These are phyloP conservation scores for Dysphania ambrosioides DNA, from an alignment of 148 eudicot species.

Conservation along the genomic window DNA sequence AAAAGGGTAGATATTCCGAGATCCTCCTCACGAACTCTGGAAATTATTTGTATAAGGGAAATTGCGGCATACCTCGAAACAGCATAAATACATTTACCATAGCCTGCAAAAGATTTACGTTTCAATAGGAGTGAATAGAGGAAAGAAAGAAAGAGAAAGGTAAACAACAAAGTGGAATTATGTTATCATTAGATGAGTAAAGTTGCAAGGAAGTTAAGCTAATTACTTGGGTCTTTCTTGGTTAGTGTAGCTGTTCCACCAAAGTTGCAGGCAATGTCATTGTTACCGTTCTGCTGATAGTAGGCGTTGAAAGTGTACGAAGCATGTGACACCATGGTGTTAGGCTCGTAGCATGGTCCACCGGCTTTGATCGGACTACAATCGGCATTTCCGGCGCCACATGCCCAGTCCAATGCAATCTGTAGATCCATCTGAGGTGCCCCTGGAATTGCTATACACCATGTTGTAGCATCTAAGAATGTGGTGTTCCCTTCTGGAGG, in stretches of 20 bases:
- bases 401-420: conserved; percentile 83
- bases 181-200: not conserved
- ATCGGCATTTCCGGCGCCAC: conserved; percentile 66
- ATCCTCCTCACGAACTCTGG: too few relatives aligned
- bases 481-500: conserved; percentile 90
- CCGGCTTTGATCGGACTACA: conserved; percentile 55
- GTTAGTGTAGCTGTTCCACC: conserved; percentile 75
- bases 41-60: too few relatives aligned
- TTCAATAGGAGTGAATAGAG: too few relatives aligned
- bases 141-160: too few relatives aligned
- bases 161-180: not conserved
- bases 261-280: conserved; percentile 78
- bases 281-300: conserved; percentile 84
- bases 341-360: conserved; percentile 66
- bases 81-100: conserved; percentile 16
- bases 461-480: conserved; percentile 63
- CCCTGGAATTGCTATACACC: conserved; percentile 74
- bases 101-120: conserved; percentile 38
- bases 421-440: conserved; percentile 54
- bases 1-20: too few relatives aligned
- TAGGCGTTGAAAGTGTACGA: conserved; percentile 84
- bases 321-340: conserved; percentile 66
- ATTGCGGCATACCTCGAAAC: not conserved
- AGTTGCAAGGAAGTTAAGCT: not conserved
- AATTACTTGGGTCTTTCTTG: conserved; percentile 59